These are phyloP conservation scores for Mimosa pudica DNA, from an alignment of 306 rosid species.

Conservation along the genomic window DNA sequence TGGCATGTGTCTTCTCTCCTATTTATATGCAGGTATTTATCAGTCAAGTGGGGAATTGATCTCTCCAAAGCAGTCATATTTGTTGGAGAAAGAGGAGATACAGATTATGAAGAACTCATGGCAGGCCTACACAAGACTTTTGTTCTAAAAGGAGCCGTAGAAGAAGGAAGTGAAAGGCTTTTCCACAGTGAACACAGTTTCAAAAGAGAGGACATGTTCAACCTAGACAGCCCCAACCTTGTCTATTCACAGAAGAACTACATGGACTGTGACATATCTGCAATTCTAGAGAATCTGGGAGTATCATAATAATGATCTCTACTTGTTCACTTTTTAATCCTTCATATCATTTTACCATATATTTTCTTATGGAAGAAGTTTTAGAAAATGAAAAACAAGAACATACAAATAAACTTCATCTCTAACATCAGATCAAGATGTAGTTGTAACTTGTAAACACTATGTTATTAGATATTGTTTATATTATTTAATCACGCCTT, in stretches of 20 bases:
- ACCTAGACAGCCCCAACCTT: constrained; percentile 63
- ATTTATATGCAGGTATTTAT: constrained; percentile 59
- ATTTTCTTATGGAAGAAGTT: too few relatives aligned
- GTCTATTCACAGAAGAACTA: constrained; percentile 41
- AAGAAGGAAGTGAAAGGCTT: constrained; percentile 68
- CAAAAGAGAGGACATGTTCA: constrained; percentile 57
- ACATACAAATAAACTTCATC: too few relatives aligned
- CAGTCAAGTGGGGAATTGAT: constrained; percentile 81
- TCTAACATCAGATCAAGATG: too few relatives aligned
- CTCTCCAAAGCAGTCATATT: constrained; percentile 62
- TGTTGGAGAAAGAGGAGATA: constrained; percentile 77
- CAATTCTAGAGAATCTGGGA: constrained; percentile 53
- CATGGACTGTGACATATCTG: constrained; percentile 53
- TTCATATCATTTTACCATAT: not conserved
- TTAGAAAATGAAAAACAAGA: too few relatives aligned
- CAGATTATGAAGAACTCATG: constrained; percentile 69
- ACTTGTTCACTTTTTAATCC: constrained; percentile 10
- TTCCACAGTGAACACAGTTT: constrained; percentile 52
- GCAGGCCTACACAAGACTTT: constrained; percentile 74
- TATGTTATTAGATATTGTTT: too few relatives aligned
- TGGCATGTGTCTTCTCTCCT: constrained; percentile 23
- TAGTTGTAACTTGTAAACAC: too few relatives aligned
- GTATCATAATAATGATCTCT: constrained; percentile 10
- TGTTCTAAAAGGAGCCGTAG: constrained; percentile 56
- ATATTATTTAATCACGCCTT: too few relatives aligned